Base-by-base conservation (phyloP, 1,139 yeast genomes). In the Kurtzmaniella quercitrusa region DNA sequence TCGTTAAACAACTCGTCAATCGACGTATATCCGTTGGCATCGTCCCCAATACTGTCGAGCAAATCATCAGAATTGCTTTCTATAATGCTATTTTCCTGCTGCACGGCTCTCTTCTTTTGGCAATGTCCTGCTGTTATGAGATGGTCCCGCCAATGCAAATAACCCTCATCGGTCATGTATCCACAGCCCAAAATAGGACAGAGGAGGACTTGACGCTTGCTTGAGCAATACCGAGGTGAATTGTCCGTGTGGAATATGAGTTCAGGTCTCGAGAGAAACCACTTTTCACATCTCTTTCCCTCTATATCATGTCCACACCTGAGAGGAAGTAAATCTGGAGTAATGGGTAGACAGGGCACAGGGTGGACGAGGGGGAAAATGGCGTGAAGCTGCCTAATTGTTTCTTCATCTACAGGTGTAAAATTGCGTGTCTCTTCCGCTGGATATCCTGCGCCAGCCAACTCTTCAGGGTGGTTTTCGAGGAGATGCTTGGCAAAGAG, bases 121-220 rank as follows among this genome's bases (percentile, higher is more conserved):
- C 58, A 51, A 47, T 64, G 68, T 7, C 51, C 47, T 23, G 44
- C 46, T 2, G 47, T 50, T 8, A 60, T 49, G 39, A 69, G 57
- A 55, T 71, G 77, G 3, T 48, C 34, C 43, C 64, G 52, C 66
- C 69, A 68, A 25, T 58, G 65, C 14, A 53, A 45, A 48, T 66
- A 70, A 2, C 73, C 69, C 9, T 58, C 64, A 38, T 66, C 73
- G 0, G 75, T 67, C 59, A 66, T 61, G 47, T 52, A 70, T 3
- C 66, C 72, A 52, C 77, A 71, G 4, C 77, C 77, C 33, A 71
- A 51, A 18, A 70, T 47, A 1, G 77, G 75, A 48, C 77, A 70
- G 9, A 64, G 50, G 41, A 66, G 56, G 1, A 68, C 68, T 45
- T 66, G 73, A 14, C 51, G 56, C 44, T 58, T 61, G 9, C 48